Percentiles rank a stretch among this genome's conserved stretches.
phyloP scores from a whole-genome alignment of 2,329 filamentous ascomycete species.

The Trichoderma lentiforme region DNA sequence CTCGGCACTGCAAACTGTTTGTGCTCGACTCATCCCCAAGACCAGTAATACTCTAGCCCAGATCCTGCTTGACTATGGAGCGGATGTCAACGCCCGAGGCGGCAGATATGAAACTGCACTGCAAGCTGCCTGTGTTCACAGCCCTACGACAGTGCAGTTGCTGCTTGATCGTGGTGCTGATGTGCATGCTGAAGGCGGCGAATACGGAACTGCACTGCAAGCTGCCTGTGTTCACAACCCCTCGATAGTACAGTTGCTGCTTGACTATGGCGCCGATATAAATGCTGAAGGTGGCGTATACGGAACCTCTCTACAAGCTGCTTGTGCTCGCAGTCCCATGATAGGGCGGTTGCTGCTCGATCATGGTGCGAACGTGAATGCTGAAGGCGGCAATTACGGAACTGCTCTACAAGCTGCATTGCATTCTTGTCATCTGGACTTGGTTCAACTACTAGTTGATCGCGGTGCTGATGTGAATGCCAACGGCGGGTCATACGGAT shows the following conservation, averaged over 20 bases:
- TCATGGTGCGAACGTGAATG: no score
- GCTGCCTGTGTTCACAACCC: not conserved
- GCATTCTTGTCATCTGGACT: not conserved
- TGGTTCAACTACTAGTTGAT: not conserved
- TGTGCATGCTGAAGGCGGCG: not conserved
- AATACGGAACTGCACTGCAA: not conserved
- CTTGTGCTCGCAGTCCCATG: no score
- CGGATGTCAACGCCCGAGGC: not conserved
- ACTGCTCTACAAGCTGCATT: not conserved
- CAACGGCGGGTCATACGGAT: not conserved
- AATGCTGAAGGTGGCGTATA: not conserved
- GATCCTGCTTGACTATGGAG: not conserved
- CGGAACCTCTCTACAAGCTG: not conserved
- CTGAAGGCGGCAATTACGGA: no score
- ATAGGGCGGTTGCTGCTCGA: no score
- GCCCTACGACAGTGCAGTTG: not conserved
- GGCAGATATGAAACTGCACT: not conserved
- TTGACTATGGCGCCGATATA: not conserved
- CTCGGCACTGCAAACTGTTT: no score
- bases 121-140: not conserved
- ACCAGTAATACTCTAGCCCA: not conserved
- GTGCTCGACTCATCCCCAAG: no score
- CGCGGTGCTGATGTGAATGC: not conserved
- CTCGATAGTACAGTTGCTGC: not conserved
- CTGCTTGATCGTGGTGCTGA: not conserved